A percentile compares a stretch with the other conserved stretches of the same genome.
Conservation (phyloP, 2,329 filamentous ascomycete genomes). For the Tolypocladium tropicale region DNA sequence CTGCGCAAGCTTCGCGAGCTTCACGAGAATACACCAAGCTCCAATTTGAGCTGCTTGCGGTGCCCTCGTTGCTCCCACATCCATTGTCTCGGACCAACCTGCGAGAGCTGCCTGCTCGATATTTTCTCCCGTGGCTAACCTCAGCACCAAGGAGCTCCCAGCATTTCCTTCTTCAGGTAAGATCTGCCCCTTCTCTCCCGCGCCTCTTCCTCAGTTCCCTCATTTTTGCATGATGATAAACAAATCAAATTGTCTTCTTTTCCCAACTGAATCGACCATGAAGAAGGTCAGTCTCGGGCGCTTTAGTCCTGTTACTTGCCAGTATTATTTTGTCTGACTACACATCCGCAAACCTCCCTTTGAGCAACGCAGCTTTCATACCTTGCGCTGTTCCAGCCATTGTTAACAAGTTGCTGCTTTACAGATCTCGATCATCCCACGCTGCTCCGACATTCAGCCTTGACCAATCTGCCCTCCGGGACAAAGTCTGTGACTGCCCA, state of each 20-base stretch:
- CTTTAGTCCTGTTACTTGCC: constrained; percentile 77
- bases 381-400: neutral
- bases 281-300: constrained; percentile 62
- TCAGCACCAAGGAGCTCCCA: neutral
- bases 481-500: neutral
- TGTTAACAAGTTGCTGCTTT: constrained; percentile 1
- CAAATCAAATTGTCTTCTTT: constrained; percentile 65
- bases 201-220: constrained; percentile 5
- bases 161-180: constrained; percentile 12
- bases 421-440: neutral
- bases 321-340: constrained; percentile 75
- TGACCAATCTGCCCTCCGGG: neutral
- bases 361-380: neutral
- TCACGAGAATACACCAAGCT: neutral
- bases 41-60: neutral
- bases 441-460: neutral
- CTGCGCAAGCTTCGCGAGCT: neutral
- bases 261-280: constrained; percentile 82
- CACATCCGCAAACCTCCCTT: constrained; percentile 6
- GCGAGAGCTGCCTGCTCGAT: neutral
- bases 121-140: neutral
- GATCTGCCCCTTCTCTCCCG: constrained; percentile 9
- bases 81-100: neutral
- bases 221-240: constrained; percentile 69
- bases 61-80: neutral